Evolutionary conservation across 2,329 filamentous ascomycete species (phyloP).

Genomic region (Ceratocystis papillata): DNA sequence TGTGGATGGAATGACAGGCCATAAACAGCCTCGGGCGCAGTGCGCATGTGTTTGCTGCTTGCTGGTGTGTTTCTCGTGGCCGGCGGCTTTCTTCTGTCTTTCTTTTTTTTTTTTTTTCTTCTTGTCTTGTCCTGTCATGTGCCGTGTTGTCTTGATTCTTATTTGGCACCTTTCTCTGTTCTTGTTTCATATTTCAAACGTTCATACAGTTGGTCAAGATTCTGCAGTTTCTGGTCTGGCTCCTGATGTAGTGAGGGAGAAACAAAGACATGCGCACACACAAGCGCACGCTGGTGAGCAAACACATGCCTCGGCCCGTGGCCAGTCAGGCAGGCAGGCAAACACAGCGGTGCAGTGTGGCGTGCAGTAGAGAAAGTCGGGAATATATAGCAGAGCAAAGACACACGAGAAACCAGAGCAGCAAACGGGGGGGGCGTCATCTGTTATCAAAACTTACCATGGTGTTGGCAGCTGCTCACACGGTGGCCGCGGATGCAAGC

Average conservation of each 20-base stretch:
- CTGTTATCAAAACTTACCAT: constrained; percentile 52
- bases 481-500: constrained; percentile 96
- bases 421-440: background rate
- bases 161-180: background rate
- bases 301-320: background rate
- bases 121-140: background rate
- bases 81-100: constrained; percentile 3
- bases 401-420: background rate
- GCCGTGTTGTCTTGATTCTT: constrained; percentile 1
- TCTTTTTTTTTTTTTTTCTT: background rate
- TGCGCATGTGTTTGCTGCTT: constrained; percentile 8
- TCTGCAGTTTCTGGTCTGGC: background rate
- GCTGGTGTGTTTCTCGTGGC: background rate
- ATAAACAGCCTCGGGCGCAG: background rate
- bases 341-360: too few species aligned
- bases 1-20: constrained; percentile 4
- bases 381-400: background rate
- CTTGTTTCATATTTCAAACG: constrained; percentile 5
- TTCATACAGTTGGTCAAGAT: constrained; percentile 1
- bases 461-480: constrained; percentile 96
- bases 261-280: background rate
- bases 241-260: background rate
- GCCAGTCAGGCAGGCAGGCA: background rate
- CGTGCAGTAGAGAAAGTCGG: background rate
- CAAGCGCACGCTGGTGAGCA: background rate